These are phyloP conservation scores for Geranium incanum DNA, from an alignment of 441 rosid genomes.

Conservation along the genomic window DNA sequence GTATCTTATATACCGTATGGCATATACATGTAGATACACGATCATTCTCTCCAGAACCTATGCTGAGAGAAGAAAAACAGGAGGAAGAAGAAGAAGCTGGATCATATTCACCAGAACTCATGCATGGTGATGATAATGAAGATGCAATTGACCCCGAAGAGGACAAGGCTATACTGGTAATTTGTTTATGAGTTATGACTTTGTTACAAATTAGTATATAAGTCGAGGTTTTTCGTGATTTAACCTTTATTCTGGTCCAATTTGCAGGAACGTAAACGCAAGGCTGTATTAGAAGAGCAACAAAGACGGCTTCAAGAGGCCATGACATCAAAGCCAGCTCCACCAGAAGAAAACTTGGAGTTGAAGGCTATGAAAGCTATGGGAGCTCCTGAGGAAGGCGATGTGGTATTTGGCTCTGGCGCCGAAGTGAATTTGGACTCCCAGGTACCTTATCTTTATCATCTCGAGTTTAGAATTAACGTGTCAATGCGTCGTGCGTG, in stretches of 20 bases:
- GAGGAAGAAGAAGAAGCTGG: conserved; percentile 64
- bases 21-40: conserved; percentile 36
- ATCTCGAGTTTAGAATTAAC: not conserved
- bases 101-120: conserved; percentile 78
- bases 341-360: conserved; percentile 71
- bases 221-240: conserved; percentile 13
- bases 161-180: conserved; percentile 74
- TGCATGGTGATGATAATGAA: conserved; percentile 77
- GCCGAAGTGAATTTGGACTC: conserved; percentile 91
- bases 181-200: not conserved
- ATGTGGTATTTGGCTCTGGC: conserved; percentile 80
- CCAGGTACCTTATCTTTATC: conserved; percentile 37
- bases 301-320: conserved; percentile 67
- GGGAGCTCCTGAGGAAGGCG: conserved; percentile 96
- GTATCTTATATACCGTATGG: conserved; percentile 10
- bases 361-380: conserved; percentile 81
- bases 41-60: conserved; percentile 57
- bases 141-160: conserved; percentile 93
- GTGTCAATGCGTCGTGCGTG: not conserved
- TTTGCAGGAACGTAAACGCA: conserved; percentile 60
- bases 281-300: conserved; percentile 59
- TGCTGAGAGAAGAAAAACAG: conserved; percentile 39
- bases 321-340: conserved; percentile 58
- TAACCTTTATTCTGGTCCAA: conserved; percentile 14
- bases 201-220: conserved; percentile 7